These are phyloP conservation scores for Oleoguttula mirabilis DNA, from an alignment of 495 filamentous ascomycete species.

Conservation along the genomic window DNA sequence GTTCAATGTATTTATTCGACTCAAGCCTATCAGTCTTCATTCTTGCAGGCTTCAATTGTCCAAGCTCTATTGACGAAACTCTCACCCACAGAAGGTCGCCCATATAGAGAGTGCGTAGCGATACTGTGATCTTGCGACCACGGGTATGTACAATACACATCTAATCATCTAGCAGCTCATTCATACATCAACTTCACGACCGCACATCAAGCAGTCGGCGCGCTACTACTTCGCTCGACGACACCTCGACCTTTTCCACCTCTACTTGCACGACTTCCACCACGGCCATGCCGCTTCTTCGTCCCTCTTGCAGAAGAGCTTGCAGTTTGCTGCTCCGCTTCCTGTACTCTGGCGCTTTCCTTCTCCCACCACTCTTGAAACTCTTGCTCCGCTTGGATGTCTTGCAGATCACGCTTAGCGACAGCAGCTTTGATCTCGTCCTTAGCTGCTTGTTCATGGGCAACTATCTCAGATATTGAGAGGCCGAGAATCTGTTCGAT, in stretches of 20 bases:
- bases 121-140: too few relatives aligned
- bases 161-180: too few relatives aligned
- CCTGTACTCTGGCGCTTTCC: slow-evolving; percentile 59
- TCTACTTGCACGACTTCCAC: not conserved
- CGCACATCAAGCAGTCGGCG: too few relatives aligned
- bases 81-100: too few relatives aligned
- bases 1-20: too few relatives aligned
- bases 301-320: not conserved
- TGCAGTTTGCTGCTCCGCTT: slow-evolving; percentile 5
- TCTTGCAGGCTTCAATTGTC: too few relatives aligned
- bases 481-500: slow-evolving; percentile 51
- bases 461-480: slow-evolving; percentile 78
- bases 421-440: slow-evolving; percentile 60
- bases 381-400: slow-evolving; percentile 91
- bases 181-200: too few relatives aligned
- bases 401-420: slow-evolving; percentile 73
- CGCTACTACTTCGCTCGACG: too few relatives aligned
- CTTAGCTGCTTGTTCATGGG: slow-evolving; percentile 75
- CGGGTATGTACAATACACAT: too few relatives aligned
- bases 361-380: slow-evolving; percentile 98
- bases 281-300: not conserved
- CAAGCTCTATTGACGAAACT: too few relatives aligned
- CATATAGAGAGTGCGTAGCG: too few relatives aligned
- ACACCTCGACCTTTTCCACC: slow-evolving; percentile 5
- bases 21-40: too few relatives aligned